Evolutionary conservation across 2,329 filamentous ascomycete genomes (phyloP), one percentile per base, ranked within the genome.

Genomic region (Penicillium brasilianum): DNA sequence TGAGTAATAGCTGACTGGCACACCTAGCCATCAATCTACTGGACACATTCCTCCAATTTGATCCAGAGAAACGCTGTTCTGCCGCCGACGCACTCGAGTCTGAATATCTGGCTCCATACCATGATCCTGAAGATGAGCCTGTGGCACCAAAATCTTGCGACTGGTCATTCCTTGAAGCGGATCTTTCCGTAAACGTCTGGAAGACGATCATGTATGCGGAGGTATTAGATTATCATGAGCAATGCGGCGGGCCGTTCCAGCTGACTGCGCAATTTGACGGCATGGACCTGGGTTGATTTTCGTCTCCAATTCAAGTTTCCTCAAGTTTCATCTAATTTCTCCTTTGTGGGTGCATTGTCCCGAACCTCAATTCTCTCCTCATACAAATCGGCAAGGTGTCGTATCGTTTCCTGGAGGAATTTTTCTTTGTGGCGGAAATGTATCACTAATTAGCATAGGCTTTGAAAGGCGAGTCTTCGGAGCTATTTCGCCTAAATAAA

Each of bases 121-220:
- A 99, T 79, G 95, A 99, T 74, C 93, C 94, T 6, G 93, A 90
- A 44, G 95, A 99, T 74, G 95, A 99, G 83, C 95, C 95, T 0
- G 88, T 92, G 11, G 92, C 95, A 18, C 91, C 96, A 60, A 93
- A 97, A 83, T 96, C 96, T 80, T n/a, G n/a, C n/a, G n/a, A n/a
- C n/a, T n/a, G n/a, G n/a, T n/a, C n/a, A n/a, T n/a, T n/a, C n/a
- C n/a, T 97, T 76, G 95, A 98, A 71, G 95, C 93, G 46, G 93
- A 98, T 74, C 83, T 99, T 53, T 93, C 95, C 0, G 92, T 97
- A 37, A 95, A 99, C 75, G 96, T 93, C 11, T 99, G 95, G 95
- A 99, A 99, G 83, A 97, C 98, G 74, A 98, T 98, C 93, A 99
- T 99, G 94, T 97, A 84, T 6, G 36, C 61, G 3, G 68, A 69